Conservation (phyloP, 176 grass and related monocot species). For the Paspalum vaginatum region DNA sequence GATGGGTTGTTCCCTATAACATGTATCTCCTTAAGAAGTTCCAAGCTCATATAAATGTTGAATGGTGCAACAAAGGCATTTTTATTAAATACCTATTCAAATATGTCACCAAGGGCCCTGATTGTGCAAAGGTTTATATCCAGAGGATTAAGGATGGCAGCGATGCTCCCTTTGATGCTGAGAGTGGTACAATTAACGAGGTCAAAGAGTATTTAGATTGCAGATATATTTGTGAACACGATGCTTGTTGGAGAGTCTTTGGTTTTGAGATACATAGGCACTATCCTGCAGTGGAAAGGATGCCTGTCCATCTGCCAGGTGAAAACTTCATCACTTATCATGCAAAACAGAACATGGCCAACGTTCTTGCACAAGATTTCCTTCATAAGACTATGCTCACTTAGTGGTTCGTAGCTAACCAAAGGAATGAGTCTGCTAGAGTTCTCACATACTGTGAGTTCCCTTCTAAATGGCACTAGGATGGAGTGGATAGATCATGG, state of each 20-base stretch:
- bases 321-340: too few relatives aligned
- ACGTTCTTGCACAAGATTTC: background rate
- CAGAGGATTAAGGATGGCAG: accelerated
- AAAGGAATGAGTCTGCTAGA: background rate
- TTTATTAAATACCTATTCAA: background rate
- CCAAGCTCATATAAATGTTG: too few relatives aligned
- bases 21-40: too few relatives aligned
- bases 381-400: background rate
- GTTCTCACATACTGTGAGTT: accelerated
- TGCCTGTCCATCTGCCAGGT: too few relatives aligned
- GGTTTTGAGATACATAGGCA: background rate
- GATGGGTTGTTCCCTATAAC: too few relatives aligned
- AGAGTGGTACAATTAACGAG: accelerated
- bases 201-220: background rate
- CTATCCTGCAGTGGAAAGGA: background rate
- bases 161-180: background rate
- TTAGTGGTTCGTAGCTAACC: background rate
- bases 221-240: background rate
- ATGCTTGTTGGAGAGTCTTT: background rate
- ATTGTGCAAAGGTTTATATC: background rate
- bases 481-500: background rate
- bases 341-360: background rate
- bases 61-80: background rate
- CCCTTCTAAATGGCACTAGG: background rate
- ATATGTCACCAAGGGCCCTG: background rate